Conservation (phyloP, 1,284 basidiomycete genomes). For the Trichosporon asahii region DNA sequence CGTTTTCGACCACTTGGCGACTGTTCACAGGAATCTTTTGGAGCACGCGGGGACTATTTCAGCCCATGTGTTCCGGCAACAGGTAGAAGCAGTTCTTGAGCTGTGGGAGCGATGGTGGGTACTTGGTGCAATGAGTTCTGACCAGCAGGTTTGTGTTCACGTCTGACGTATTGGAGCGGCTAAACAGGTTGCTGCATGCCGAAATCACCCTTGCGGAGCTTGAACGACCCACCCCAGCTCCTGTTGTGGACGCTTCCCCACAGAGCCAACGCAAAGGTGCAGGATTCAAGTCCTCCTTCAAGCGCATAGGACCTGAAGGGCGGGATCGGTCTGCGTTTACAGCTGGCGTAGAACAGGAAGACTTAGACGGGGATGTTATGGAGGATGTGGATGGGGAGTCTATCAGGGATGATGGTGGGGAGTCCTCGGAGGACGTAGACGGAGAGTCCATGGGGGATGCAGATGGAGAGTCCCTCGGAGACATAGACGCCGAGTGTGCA, state of each 20-base stretch:
- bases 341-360: no score
- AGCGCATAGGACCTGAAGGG: conserved; percentile 34
- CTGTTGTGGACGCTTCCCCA: conserved; percentile 27
- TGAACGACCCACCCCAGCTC: conserved; percentile 11
- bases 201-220: conserved; percentile 33
- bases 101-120: conserved; percentile 86
- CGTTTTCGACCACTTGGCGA: conserved; percentile 90
- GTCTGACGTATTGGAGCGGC: conserved; percentile 70
- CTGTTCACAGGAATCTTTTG: conserved; percentile 78
- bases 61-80: conserved; percentile 86
- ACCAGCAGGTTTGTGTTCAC: conserved; percentile 71
- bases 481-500: conserved; percentile 50
- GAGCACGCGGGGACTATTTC: conserved; percentile 75
- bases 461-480: conserved; percentile 42
- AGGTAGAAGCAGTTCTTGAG: conserved; percentile 77
- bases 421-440: background rate
- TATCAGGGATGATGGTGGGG: no score
- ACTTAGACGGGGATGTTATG: no score
- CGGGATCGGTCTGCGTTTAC: no score
- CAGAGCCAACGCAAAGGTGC: conserved; percentile 60
- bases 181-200: conserved; percentile 70
- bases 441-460: conserved; percentile 48
- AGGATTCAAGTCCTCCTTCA: conserved; percentile 56
- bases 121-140: conserved; percentile 9
- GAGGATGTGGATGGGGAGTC: conserved; percentile 31